Base-by-base conservation (phyloP, 805 yeast species). In the Candida tibetensis region DNA sequence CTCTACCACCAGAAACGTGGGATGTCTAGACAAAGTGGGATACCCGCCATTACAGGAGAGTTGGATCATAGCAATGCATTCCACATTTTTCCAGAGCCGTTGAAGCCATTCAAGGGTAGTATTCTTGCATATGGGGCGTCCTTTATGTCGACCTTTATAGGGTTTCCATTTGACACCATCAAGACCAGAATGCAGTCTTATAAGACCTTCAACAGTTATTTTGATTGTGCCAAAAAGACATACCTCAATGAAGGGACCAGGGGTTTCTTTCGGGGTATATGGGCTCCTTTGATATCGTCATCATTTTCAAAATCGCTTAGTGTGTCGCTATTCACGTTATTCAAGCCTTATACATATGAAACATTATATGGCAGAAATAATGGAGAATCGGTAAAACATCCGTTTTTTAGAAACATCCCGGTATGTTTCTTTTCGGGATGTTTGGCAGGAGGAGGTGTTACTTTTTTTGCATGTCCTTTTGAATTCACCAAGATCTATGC, bases 101-200 rank as follows among this genome's bases (percentile, higher is more conserved):
- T 80, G 1, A 60, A 66, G 31, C 81, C 84, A 1, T 80, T 74
- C 61, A 66, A 77, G 40, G 69, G 80, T 1, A 72, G 83, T 7
- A 58, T 80, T 2, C 53, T 84, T 36, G 85, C 93, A 0, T 83
- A 80, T 47, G 59, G 77, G 0, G 66, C 90, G 2, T 81, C 89
- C 0, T 58, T 82, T 30, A 58, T 74, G 9, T 72, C 89, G 14
- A 82, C 89, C 1, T 66, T 77, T 3, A 72, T 80, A n/a, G 95
- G 93, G 14, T 87, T 81, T 52, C 96, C 96, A 0, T 60, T 87
- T 34, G 96, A 87, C 55, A 82, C 93, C n/a, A 69, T 88, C 42
- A 87, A 87, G 58, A 88, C 95, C 0, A 68, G 95, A 42, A 81
- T 85, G 80, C 96, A 87, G 57, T 83, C 95, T 0, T 82, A 85